A percentile compares a stretch with the other conserved stretches of the same genome.
These are phyloP conservation scores for Eimeria mitis DNA, from an alignment of 169 alveolate species.

Conservation along the genomic window DNA sequence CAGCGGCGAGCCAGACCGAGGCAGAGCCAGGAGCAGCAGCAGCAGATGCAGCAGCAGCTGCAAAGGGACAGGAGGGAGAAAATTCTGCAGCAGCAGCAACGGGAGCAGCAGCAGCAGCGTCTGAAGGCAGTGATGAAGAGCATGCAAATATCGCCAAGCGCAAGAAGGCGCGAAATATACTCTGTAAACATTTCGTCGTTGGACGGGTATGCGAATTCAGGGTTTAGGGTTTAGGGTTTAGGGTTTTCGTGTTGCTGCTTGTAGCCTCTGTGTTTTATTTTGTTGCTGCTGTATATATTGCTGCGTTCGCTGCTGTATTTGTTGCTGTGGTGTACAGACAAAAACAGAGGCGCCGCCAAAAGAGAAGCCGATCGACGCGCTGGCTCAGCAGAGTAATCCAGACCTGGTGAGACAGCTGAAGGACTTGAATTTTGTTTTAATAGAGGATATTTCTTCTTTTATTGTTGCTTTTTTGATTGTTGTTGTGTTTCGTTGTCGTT, in stretches of 20 bases:
- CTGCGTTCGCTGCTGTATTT: no score
- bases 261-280: neutral
- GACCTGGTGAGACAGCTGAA: neutral
- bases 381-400: constrained; percentile 39
- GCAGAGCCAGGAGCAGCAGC: no score
- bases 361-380: constrained; percentile 12
- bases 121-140: constrained; percentile 52
- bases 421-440: neutral
- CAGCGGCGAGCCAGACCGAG: neutral
- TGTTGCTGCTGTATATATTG: no score
- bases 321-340: constrained; percentile 50
- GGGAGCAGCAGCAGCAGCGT: neutral
- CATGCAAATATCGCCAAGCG: constrained; percentile 25
- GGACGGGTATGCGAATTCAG: neutral
- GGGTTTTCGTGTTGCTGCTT: neutral
- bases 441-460: no score
- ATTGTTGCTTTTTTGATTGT: no score
- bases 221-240: neutral
- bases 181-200: constrained; percentile 30
- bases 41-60: neutral
- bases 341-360: neutral
- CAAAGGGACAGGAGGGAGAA: no score
- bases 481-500: no score
- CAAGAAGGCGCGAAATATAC: neutral
- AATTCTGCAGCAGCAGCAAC: constrained; percentile 10